phyloP scores from a whole-genome alignment of 2,329 filamentous ascomycete genomes.

The Verticillium klebahnii region DNA sequence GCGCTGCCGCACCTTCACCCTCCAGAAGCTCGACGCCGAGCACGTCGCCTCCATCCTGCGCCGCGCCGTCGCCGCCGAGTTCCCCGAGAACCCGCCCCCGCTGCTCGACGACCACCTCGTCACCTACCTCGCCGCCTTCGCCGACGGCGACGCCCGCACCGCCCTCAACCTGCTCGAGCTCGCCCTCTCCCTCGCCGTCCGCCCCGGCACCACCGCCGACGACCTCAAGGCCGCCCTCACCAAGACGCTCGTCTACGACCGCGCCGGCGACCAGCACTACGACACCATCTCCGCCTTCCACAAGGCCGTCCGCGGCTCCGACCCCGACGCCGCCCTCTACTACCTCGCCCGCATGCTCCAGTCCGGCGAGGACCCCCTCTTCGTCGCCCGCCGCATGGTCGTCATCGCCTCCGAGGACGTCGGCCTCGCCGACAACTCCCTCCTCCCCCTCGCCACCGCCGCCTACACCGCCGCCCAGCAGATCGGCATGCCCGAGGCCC shows the following conservation, averaged over 20 bases:
- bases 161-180: conserved; percentile 90
- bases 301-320: conserved; percentile 85
- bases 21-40: conserved; percentile 68
- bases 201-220: conserved; percentile 63
- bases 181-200: conserved; percentile 68
- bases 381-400: conserved; percentile 86
- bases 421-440: conserved; percentile 78
- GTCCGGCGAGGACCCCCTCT: conserved; percentile 88
- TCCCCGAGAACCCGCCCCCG: conserved; percentile 33
- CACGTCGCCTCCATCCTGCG: conserved; percentile 70
- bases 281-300: conserved; percentile 97
- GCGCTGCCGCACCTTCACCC: conserved; percentile 84
- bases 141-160: conserved; percentile 89
- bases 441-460: conserved; percentile 80
- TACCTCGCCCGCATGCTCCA: conserved; percentile 95
- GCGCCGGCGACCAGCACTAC: conserved; percentile 94
- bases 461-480: conserved; percentile 86
- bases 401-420: conserved; percentile 95
- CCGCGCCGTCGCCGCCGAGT: conserved; percentile 67
- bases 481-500: conserved; percentile 90
- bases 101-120: conserved; percentile 76
- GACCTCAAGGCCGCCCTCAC: conserved; percentile 80
- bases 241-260: conserved; percentile 90
- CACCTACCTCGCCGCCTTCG: conserved; percentile 75
- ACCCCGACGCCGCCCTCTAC: conserved; percentile 85